These are phyloP conservation scores for Guadua angustifolia DNA, from an alignment of 176 grass and related monocot genomes.

Conservation along the genomic window DNA sequence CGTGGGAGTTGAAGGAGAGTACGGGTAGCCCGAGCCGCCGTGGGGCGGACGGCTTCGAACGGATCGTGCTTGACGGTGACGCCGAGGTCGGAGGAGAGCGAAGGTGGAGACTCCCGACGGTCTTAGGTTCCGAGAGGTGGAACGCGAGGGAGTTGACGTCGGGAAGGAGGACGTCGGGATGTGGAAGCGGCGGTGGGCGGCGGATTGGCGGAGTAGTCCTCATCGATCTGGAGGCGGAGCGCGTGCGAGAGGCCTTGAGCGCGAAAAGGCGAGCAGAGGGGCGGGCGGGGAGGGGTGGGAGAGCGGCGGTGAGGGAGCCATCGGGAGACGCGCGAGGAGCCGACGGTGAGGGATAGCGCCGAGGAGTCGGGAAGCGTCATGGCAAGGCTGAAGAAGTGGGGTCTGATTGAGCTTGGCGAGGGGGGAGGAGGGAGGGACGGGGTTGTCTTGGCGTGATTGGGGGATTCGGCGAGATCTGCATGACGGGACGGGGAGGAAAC, in stretches of 20 bases:
- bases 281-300: conserved; percentile 50
- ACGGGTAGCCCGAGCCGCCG: conserved; percentile 53
- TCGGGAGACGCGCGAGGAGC: conserved; percentile 59
- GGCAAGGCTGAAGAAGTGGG: too few relatives aligned
- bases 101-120: conserved; percentile 53
- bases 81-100: conserved; percentile 68
- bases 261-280: conserved; percentile 74
- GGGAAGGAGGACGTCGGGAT: conserved; percentile 78
- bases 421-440: too few relatives aligned
- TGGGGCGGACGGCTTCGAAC: conserved; percentile 63
- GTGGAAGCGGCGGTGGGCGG: conserved; percentile 68
- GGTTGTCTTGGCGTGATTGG: too few relatives aligned
- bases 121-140: conserved; percentile 58
- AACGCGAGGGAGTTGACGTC: conserved; percentile 65
- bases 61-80: conserved; percentile 71
- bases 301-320: conserved; percentile 65
- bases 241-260: conserved; percentile 54
- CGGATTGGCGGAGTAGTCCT: conserved; percentile 56
- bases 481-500: too few relatives aligned
- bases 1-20: conserved; percentile 86
- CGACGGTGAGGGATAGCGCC: conserved; percentile 61
- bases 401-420: too few relatives aligned
- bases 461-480: too few relatives aligned
- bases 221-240: conserved; percentile 87
- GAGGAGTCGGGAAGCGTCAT: too few relatives aligned